Evolutionary conservation across 202 grass and related monocot genomes (phyloP), one percentile per base, ranked within the genome.

Genomic region (Setaria viridis): DNA sequence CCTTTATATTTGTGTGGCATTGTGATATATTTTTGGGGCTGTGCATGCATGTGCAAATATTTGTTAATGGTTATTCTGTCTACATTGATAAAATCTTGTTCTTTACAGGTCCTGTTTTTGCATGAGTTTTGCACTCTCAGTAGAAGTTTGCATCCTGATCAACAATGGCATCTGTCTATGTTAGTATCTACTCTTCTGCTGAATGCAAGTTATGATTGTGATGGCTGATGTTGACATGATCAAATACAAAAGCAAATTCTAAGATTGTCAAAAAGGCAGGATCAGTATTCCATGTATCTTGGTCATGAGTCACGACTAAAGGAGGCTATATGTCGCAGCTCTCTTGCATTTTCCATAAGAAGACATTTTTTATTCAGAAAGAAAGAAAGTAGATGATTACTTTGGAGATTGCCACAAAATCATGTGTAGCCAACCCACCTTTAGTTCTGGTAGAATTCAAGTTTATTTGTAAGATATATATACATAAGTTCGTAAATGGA

Each of bases 71-170:
- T 41, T 6, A 41, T 41, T 6, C 39, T 41, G 39, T 41, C 39
- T 71, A 74, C 16, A 67, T 75, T 67, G 47, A 84, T 14, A 79
- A 21, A 21, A 67, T 70, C 68, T 74, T 83, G 86, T 75, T 70
- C 25, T 87, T 49, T 87, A 29, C 82, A 98, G 96, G 80, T 92
- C 76, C 87, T 89, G 58, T 95, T 94, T 88, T 92, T 98, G 82
- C 84, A 82, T 41, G 90, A 98, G 47, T 89, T 98, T 85, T 98
- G 91, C 68, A 79, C 72, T 58, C 76, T 89, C 42, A 98, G 91
- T 85, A 92, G 84, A 93, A 95, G 86, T 67, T 85, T 98, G 78
- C 88, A 62, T 47, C 62, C 55, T 71, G 72, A 68, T 76, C 82
- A 89, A 79, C 96, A 88, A 89, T 71, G 87, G 60, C 79, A 70